These are phyloP conservation scores for Xanthoparmelia taractica DNA, from an alignment of 495 filamentous ascomycete species.

Conservation along the genomic window DNA sequence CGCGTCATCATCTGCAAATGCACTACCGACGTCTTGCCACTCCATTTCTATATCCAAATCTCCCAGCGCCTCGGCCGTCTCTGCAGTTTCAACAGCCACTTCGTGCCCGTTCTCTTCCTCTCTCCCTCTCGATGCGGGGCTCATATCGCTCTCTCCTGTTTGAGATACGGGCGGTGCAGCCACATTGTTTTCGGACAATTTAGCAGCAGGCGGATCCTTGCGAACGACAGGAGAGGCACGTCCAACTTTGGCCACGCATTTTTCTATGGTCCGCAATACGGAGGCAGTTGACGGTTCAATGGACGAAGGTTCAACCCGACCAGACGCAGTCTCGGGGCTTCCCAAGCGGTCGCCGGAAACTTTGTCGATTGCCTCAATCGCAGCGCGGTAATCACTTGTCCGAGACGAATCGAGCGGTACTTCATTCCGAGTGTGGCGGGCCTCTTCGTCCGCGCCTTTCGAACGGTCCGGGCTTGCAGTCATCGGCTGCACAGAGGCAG, in stretches of 20 bases:
- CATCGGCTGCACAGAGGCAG: background rate
- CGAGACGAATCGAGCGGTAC: background rate
- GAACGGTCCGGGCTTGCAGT: background rate
- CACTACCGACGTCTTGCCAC: background rate
- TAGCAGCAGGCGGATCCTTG: background rate
- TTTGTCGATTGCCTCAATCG: background rate
- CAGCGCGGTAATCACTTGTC: background rate
- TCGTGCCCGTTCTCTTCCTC: too few relatives aligned
- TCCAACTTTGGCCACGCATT: background rate
- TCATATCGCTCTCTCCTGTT: background rate
- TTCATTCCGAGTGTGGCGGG: background rate
- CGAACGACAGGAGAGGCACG: background rate
- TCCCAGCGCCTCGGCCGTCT: background rate
- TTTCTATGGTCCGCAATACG: background rate
- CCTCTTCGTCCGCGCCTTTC: background rate
- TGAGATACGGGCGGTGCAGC: background rate
- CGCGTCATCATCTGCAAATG: background rate
- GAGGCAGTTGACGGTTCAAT: background rate
- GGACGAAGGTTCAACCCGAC: background rate
- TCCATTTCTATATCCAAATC: background rate
- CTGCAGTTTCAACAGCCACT: background rate
- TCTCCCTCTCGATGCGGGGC: background rate
- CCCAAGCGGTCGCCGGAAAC: background rate
- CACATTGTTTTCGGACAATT: background rate
- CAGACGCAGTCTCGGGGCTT: background rate